These are phyloP conservation scores for Skeletonema menzelii DNA, from an alignment of 108 stramenopile genomes.

Conservation along the genomic window DNA sequence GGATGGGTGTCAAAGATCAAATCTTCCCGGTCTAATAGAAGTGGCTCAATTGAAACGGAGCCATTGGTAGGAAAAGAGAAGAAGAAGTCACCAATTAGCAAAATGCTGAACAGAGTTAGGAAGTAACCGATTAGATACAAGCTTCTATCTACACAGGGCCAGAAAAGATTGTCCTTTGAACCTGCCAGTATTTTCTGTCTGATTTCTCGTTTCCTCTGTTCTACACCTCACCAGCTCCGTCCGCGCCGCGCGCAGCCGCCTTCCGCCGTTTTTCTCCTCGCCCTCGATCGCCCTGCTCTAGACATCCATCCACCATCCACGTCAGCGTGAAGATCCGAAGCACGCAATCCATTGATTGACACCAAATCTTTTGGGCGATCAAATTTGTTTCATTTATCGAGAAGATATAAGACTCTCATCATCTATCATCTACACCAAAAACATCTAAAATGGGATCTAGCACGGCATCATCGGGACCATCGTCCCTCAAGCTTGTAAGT, in stretches of 20 bases:
- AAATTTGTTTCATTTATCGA: no score
- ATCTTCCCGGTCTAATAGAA: slow-evolving; percentile 19
- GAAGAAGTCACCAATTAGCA: slow-evolving; percentile 32
- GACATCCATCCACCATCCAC: background rate
- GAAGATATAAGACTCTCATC: background rate
- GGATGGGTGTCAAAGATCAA: slow-evolving; percentile 39
- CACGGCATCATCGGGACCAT: slow-evolving; percentile 10
- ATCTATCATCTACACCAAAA: background rate
- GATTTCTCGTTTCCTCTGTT: no score
- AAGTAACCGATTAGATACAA: background rate
- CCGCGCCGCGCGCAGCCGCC: no score
- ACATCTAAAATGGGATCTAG: background rate
- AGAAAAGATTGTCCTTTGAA: no score
- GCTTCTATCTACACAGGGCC: no score
- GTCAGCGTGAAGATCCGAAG: background rate
- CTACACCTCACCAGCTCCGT: no score
- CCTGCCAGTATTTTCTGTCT: no score
- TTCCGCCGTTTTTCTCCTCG: no score
- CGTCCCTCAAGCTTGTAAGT: slow-evolving; percentile 12
- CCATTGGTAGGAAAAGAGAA: slow-evolving; percentile 16
- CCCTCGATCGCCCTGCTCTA: no score
- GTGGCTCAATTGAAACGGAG: background rate
- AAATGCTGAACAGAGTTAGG: background rate
- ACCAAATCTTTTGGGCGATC: background rate
- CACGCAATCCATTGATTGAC: background rate